Conservation (phyloP, 805 yeast genomes). For the Priceomyces castillae region DNA sequence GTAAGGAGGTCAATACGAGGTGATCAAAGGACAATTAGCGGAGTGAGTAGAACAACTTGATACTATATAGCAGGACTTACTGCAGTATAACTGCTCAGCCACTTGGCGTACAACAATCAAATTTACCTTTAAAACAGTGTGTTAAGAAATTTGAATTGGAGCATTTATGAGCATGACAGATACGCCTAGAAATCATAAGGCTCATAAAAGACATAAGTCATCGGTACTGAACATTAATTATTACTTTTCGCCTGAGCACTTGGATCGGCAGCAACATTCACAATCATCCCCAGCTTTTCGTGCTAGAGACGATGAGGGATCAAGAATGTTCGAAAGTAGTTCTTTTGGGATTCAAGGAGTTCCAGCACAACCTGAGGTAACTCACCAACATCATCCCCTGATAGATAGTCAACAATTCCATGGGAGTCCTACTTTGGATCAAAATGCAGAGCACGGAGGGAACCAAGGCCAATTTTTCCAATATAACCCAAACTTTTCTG, state of each 20-base stretch:
- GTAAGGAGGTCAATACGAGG: not conserved
- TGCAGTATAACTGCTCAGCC: not conserved
- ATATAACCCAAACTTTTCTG: slow-evolving; percentile 1
- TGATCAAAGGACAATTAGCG: not conserved
- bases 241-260: slow-evolving; percentile 17
- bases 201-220: slow-evolving; percentile 40
- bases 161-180: slow-evolving; percentile 13
- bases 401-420: not conserved
- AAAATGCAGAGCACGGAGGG: not conserved
- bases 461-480: not conserved
- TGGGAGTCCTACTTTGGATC: not conserved
- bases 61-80: not conserved
- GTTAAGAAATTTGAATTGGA: not conserved
- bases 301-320: slow-evolving; percentile 2
- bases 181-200: slow-evolving; percentile 15
- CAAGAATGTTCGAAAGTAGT: not conserved
- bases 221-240: slow-evolving; percentile 30
- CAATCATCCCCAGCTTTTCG: slow-evolving; percentile 3
- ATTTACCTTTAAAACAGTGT: not conserved
- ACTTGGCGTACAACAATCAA: not conserved
- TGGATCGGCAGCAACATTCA: not conserved
- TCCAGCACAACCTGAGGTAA: not conserved
- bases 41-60: not conserved
- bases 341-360: not conserved
- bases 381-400: not conserved